Evolutionary conservation across 2,329 filamentous ascomycete species (phyloP).

Genomic region (Sarocladium strictum): DNA sequence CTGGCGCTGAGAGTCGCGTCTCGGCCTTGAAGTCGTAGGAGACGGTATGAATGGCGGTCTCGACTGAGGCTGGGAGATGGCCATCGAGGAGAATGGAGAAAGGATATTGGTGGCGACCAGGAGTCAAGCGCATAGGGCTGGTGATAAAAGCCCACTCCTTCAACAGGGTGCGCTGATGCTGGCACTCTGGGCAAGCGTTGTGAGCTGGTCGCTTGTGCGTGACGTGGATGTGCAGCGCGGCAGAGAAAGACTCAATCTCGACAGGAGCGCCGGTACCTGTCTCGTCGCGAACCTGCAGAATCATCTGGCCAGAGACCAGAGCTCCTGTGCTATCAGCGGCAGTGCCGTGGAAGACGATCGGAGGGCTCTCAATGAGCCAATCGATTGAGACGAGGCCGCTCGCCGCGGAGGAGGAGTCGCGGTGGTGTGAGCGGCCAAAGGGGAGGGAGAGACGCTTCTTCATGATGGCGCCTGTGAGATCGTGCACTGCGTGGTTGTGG

Average conservation of each 20-base stretch:
- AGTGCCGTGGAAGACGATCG: conserved; percentile 75
- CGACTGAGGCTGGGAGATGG: conserved; percentile 76
- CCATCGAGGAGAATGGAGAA: conserved; percentile 85
- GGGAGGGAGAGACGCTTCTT: conserved; percentile 36
- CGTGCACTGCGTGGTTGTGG: conserved; percentile 13
- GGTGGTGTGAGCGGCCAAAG: conserved; percentile 21
- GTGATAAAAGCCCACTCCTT: conserved; percentile 74
- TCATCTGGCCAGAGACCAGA: conserved; percentile 76
- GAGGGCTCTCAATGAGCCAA: conserved; percentile 75
- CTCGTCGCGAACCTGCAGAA: conserved; percentile 64
- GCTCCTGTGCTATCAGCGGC: conserved; percentile 74
- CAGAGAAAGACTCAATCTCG: conserved; percentile 66
- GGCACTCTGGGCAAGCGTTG: conserved; percentile 72
- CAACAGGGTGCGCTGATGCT: conserved; percentile 64
- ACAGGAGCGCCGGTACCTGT: conserved; percentile 26
- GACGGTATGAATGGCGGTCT: conserved; percentile 66
- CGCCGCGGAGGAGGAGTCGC: conserved; percentile 15
- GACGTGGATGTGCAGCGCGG: conserved; percentile 64
- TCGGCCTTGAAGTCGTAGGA: conserved; percentile 73
- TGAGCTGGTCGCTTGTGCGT: conserved; percentile 78
- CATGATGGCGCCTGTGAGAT: conserved; percentile 28
- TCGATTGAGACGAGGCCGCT: conserved; percentile 34
- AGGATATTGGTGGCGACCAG: conserved; percentile 68
- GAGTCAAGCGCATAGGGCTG: conserved; percentile 42
- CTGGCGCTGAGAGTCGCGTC: conserved; percentile 42